Evolutionary conservation across 495 filamentous ascomycete species (phyloP).

Genomic region (Polyplosphaeria fusca): DNA sequence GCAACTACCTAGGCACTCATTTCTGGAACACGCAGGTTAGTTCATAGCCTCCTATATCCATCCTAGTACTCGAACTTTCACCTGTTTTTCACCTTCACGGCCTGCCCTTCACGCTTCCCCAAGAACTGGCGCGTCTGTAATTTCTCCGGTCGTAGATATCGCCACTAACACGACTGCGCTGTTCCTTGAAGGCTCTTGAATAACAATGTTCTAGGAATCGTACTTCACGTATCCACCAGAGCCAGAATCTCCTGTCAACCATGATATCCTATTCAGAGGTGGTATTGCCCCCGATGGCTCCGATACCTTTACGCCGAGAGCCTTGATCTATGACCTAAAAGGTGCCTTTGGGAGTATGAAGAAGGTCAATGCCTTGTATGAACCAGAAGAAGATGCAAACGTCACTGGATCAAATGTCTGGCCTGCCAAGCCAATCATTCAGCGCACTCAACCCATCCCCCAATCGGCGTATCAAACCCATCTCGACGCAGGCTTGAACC

Average conservation of each 20-base stretch:
- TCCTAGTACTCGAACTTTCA: too few species aligned
- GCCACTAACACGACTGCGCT: too few species aligned
- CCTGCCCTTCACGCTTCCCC: too few species aligned
- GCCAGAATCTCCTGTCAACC: slow-evolving; percentile 70
- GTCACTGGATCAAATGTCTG: slow-evolving; percentile 45
- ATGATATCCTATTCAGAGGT: slow-evolving; percentile 87
- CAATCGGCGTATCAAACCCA: slow-evolving; percentile 71
- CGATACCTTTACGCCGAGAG: slow-evolving; percentile 89
- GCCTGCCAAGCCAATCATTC: slow-evolving; percentile 59
- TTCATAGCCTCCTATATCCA: background rate
- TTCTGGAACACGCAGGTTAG: slow-evolving; percentile 90
- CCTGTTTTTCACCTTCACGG: too few species aligned
- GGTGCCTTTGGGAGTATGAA: slow-evolving; percentile 83
- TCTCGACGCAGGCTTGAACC: slow-evolving; percentile 65
- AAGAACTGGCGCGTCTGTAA: too few species aligned
- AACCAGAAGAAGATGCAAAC: slow-evolving; percentile 55
- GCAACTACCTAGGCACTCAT: slow-evolving; percentile 94
- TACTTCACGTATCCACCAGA: slow-evolving; percentile 87
- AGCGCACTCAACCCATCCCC: slow-evolving; percentile 62
- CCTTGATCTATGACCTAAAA: slow-evolving; percentile 93
- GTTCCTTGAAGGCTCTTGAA: too few species aligned
- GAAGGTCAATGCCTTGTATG: slow-evolving; percentile 86
- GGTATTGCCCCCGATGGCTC: slow-evolving; percentile 78
- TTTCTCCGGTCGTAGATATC: too few species aligned
- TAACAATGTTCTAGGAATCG: slow-evolving; percentile 77